Percentiles rank a stretch among this genome's conserved stretches.
Conservation (phyloP, 352 stramenopile genomes). For the Lagenidium giganteum region DNA sequence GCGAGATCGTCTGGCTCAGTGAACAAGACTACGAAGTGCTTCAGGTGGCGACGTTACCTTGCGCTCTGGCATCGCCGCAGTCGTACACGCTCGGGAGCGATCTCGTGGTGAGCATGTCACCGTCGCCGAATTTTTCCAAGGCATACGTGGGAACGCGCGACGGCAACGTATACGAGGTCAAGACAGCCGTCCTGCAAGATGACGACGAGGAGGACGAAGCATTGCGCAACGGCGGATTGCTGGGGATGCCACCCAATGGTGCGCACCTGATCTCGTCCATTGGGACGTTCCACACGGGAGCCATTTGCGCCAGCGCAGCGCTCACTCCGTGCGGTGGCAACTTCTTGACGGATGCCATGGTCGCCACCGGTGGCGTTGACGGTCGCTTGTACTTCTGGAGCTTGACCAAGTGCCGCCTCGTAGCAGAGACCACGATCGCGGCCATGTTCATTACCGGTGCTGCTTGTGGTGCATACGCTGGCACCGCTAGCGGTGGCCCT, state of each 20-base stretch:
- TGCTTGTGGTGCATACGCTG: neutral
- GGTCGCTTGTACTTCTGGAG: constrained; percentile 50
- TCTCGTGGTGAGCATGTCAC: constrained; percentile 30
- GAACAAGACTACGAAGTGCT: constrained; percentile 37
- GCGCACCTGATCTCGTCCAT: constrained; percentile 33
- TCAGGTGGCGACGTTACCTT: constrained; percentile 25
- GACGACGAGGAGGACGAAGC: constrained; percentile 57
- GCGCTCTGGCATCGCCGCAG: neutral
- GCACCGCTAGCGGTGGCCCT: neutral
- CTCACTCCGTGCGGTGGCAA: constrained; percentile 54
- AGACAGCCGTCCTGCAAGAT: constrained; percentile 37
- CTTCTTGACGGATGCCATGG: constrained; percentile 33
- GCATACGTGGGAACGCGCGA: constrained; percentile 49
- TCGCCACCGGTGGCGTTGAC: constrained; percentile 45
- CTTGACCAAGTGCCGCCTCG: constrained; percentile 32
- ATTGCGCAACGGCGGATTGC: neutral
- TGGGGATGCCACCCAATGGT: constrained; percentile 7
- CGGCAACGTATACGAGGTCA: constrained; percentile 63
- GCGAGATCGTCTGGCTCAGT: constrained; percentile 40
- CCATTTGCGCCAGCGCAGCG: constrained; percentile 32
- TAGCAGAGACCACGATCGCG: constrained; percentile 30
- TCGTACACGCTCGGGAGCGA: neutral
- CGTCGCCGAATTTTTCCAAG: constrained; percentile 49
- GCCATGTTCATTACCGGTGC: constrained; percentile 27
- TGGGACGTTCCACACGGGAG: constrained; percentile 43